Percentiles rank a stretch among this genome's conserved stretches.
Evolutionary conservation across 768 basidiomycete genomes (phyloP).

Genomic region (Pleurotus pulmonarius): DNA sequence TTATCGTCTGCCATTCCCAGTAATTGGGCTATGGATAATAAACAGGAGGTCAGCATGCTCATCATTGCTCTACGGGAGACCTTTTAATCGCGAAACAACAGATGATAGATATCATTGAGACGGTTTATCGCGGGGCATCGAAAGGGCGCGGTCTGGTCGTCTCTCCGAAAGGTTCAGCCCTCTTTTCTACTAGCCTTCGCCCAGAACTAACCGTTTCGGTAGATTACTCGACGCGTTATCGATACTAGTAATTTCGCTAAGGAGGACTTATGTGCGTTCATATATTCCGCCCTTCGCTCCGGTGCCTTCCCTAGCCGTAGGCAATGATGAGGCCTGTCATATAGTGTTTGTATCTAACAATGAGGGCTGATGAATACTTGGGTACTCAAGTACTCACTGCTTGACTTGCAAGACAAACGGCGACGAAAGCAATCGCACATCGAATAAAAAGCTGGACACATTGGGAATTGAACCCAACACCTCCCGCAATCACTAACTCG

Average conservation of each 20-base stretch:
- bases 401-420: no score
- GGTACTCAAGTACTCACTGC: no score
- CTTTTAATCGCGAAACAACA: constrained; percentile 23
- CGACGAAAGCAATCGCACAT: neutral
- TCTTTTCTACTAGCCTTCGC: neutral
- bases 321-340: no score
- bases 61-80: neutral
- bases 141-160: constrained; percentile 98
- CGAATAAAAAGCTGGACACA: neutral
- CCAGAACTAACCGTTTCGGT: constrained; percentile 5
- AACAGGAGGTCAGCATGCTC: constrained; percentile 74
- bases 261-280: neutral
- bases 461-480: constrained; percentile 9
- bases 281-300: neutral
- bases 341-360: no score
- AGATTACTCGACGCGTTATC: constrained; percentile 84
- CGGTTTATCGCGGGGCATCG: constrained; percentile 95
- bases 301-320: no score
- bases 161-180: constrained; percentile 77
- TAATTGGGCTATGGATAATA: constrained; percentile 99
- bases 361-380: no score
- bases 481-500: neutral
- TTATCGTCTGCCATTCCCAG: constrained; percentile 33
- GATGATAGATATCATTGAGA: constrained; percentile 98
- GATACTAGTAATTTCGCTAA: constrained; percentile 43